These are phyloP conservation scores for Eragrostis curvula DNA, from an alignment of 176 grass and related monocot species.

Conservation along the genomic window DNA sequence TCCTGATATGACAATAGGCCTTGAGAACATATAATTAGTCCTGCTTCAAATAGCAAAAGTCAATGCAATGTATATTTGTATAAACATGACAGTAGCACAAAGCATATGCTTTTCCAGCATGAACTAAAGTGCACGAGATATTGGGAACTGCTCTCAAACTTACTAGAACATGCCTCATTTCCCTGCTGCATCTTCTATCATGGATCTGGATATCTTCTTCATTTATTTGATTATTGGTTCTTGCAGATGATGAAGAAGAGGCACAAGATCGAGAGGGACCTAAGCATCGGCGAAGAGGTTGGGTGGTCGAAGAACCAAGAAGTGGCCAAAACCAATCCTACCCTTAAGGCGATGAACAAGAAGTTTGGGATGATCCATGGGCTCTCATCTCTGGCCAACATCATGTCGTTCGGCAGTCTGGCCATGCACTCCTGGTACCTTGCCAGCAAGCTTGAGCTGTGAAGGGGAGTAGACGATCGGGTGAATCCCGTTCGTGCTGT, in stretches of 20 bases:
- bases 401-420: slow-evolving; percentile 89
- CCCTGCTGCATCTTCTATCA: neutral
- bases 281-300: slow-evolving; percentile 85
- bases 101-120: neutral
- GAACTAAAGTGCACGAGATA: neutral
- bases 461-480: neutral
- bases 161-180: neutral
- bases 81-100: too few relatives aligned
- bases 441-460: slow-evolving; percentile 81
- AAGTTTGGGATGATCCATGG: slow-evolving; percentile 99
- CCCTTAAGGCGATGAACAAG: slow-evolving; percentile 83
- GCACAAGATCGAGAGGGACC: slow-evolving; percentile 92
- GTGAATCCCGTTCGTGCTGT: neutral
- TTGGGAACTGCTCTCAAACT: neutral
- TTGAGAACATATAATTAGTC: too few relatives aligned
- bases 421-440: slow-evolving; percentile 98
- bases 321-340: slow-evolving; percentile 75
- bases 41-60: too few relatives aligned
- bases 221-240: slow-evolving; percentile 14
- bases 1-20: too few relatives aligned
- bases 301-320: slow-evolving; percentile 95
- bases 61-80: too few relatives aligned
- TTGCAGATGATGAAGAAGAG: slow-evolving; percentile 97
- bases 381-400: slow-evolving; percentile 88
- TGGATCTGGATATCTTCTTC: neutral